phyloP scores from a whole-genome alignment of 176 grass and related monocot species.

The Bromus sterilis region DNA sequence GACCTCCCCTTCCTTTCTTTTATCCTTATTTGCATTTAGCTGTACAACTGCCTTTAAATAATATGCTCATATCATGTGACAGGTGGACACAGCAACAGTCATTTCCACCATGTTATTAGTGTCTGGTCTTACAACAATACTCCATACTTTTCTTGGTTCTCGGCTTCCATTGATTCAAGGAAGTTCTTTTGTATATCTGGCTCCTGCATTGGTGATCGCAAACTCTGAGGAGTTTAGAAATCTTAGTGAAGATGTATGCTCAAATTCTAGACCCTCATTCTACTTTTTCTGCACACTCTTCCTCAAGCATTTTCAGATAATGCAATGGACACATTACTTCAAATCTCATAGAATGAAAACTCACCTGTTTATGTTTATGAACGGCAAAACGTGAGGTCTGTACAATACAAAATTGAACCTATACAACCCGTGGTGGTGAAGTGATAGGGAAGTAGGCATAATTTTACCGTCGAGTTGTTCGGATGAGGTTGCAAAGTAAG shows the following conservation, averaged over 20 bases:
- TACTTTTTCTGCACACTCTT: slow-evolving; percentile 1
- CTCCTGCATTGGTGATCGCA: slow-evolving; percentile 87
- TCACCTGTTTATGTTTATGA: slow-evolving; percentile 6
- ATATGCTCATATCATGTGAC: slow-evolving; percentile 33
- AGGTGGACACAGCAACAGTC: slow-evolving; percentile 94
- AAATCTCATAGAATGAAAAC: background rate
- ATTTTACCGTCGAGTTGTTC: background rate
- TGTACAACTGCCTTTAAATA: slow-evolving; percentile 18
- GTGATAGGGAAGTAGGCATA: background rate
- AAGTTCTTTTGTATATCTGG: slow-evolving; percentile 97
- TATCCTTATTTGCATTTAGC: slow-evolving; percentile 20
- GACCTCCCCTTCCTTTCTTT: slow-evolving; percentile 30
- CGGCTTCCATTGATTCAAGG: slow-evolving; percentile 96
- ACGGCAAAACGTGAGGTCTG: background rate
- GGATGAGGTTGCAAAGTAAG: background rate
- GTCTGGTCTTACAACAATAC: slow-evolving; percentile 87
- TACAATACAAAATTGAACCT: background rate
- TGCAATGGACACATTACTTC: background rate
- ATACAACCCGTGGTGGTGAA: background rate
- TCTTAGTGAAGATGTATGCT: slow-evolving; percentile 89
- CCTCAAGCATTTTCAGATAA: background rate
- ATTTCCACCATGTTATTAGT: slow-evolving; percentile 90
- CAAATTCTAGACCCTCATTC: slow-evolving; percentile 2
- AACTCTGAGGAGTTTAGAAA: slow-evolving; percentile 97
- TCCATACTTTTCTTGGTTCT: slow-evolving; percentile 85